A percentile compares a stretch with the other conserved stretches of the same genome.
Conservation (phyloP, 2,329 filamentous ascomycete species). For the Botrytis byssoidea region DNA sequence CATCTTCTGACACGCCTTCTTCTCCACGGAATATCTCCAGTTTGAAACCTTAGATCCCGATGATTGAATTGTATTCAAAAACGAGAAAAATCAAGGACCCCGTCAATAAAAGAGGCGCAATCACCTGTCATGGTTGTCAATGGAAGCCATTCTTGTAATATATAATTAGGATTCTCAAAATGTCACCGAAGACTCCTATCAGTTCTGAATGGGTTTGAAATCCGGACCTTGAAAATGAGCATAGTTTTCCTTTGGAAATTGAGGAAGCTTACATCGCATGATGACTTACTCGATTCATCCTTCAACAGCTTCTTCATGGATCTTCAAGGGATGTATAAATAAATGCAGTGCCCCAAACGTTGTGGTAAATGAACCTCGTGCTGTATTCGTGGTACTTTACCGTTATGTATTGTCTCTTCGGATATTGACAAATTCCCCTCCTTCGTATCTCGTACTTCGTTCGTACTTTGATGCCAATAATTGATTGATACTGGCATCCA, state of each 20-base stretch:
- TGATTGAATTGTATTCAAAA: background rate
- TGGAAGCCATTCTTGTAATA: background rate
- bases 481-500: background rate
- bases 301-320: background rate
- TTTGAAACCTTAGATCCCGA: background rate
- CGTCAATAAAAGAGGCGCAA: constrained; percentile 6
- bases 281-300: background rate
- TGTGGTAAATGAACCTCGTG: constrained; percentile 5
- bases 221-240: background rate
- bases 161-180: constrained; percentile 11
- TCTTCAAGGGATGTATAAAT: background rate
- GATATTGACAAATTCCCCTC: background rate
- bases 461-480: background rate
- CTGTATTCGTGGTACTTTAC: background rate
- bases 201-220: background rate
- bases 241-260: background rate
- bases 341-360: background rate
- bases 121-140: background rate
- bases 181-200: background rate
- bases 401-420: background rate
- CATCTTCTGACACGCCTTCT: constrained; percentile 11
- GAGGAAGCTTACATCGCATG: constrained; percentile 1
- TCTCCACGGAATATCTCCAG: background rate
- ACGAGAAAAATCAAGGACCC: background rate
- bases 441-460: constrained; percentile 1